These are phyloP conservation scores for Penstemon barbatus DNA, from an alignment of 257 asterid genomes.

Conservation along the genomic window DNA sequence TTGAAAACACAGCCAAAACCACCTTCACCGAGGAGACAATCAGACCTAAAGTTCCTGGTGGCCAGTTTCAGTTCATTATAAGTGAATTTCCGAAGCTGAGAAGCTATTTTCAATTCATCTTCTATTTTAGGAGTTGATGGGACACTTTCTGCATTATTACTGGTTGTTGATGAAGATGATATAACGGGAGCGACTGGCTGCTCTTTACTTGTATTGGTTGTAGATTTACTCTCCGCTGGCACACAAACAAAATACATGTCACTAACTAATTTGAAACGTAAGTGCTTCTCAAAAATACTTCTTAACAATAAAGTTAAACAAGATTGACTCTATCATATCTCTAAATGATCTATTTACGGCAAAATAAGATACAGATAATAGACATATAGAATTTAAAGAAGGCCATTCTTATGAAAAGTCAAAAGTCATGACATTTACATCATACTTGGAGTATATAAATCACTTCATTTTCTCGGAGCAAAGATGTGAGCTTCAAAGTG, in stretches of 20 bases:
- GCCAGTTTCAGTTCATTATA: slow-evolving; percentile 68
- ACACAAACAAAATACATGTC: slow-evolving; percentile 9
- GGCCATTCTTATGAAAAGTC: background rate
- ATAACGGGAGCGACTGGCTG: slow-evolving; percentile 57
- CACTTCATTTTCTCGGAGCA: background rate
- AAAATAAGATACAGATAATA: too few relatives aligned
- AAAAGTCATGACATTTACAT: background rate
- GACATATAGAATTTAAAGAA: too few relatives aligned
- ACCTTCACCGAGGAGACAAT: slow-evolving; percentile 82
- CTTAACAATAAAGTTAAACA: background rate
- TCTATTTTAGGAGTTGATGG: slow-evolving; percentile 62
- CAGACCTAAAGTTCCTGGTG: slow-evolving; percentile 71
- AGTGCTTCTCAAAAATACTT: background rate
- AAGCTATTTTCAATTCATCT: slow-evolving; percentile 69
- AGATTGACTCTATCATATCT: background rate
- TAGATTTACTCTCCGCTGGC: slow-evolving; percentile 70
- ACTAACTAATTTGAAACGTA: background rate
- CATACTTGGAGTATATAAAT: background rate
- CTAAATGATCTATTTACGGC: too few relatives aligned
- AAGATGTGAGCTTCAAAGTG: background rate
- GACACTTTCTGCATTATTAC: slow-evolving; percentile 43
- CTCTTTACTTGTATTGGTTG: slow-evolving; percentile 51
- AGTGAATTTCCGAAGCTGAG: slow-evolving; percentile 73
- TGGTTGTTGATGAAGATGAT: slow-evolving; percentile 67
- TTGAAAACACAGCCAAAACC: slow-evolving; percentile 92